phyloP scores from a whole-genome alignment of 202 grass and related monocot genomes.

The Schoenoplectus tabernaemontani region DNA sequence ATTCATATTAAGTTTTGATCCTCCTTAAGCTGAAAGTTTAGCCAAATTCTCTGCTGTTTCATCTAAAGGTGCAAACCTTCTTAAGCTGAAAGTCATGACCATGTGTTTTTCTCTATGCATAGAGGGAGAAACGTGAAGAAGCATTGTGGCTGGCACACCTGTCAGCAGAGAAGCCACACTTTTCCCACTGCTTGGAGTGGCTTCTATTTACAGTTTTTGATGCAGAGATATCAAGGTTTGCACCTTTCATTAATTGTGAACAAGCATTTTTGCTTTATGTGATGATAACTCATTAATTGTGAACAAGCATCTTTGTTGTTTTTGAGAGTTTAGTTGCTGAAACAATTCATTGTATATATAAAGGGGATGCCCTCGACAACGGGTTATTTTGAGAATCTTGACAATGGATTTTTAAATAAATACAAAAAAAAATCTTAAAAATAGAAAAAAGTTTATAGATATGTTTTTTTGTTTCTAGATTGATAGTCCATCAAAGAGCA shows the following conservation, averaged over 20 bases:
- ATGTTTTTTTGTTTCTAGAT: too few relatives aligned
- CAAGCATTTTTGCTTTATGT: neutral
- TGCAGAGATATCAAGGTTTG: conserved; percentile 86
- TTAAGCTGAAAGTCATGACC: neutral
- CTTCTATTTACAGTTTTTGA: conserved; percentile 99
- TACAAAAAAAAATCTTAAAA: too few relatives aligned
- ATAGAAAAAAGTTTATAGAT: too few relatives aligned
- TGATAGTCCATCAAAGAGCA: too few relatives aligned
- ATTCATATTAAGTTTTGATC: neutral
- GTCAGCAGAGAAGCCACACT: conserved; percentile 95
- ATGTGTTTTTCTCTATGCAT: conserved; percentile 30
- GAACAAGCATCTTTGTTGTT: neutral
- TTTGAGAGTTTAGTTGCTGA: neutral
- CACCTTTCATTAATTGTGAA: neutral
- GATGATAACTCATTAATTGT: neutral
- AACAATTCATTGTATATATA: neutral
- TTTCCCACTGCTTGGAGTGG: conserved; percentile 96
- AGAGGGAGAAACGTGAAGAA: conserved; percentile 95
- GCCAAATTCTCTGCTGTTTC: neutral
- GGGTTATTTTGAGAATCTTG: too few relatives aligned
- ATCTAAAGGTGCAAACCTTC: neutral
- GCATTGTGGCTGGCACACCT: conserved; percentile 80
- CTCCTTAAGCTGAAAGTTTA: neutral
- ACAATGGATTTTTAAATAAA: too few relatives aligned
- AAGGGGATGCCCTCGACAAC: too few relatives aligned